Percentiles rank a stretch among this genome's conserved stretches.
phyloP scores from a whole-genome alignment of 352 stramenopile species.

The Globisporangium emineosum region DNA sequence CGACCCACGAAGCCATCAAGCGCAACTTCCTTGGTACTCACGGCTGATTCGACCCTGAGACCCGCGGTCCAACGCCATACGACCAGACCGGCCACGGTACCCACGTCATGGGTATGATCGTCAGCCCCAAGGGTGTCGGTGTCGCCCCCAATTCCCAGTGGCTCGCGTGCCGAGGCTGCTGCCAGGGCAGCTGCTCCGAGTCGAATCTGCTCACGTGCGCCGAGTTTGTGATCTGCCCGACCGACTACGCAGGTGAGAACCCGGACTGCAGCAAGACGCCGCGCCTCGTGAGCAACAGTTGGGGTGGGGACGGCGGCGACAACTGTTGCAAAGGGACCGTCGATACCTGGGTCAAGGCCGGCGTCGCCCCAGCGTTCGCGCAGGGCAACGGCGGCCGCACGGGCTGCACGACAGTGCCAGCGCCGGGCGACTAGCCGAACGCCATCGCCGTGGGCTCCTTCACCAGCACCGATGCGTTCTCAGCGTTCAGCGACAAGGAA shows the following conservation, averaged over 20 bases:
- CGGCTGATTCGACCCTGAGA: slow-evolving; percentile 22
- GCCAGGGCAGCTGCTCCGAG: no score
- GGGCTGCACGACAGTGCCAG: slow-evolving; percentile 20
- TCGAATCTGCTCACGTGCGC: no score
- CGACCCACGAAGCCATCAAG: slow-evolving; percentile 20
- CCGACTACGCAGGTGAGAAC: background rate
- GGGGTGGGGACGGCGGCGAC: slow-evolving; percentile 7
- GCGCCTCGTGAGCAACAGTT: slow-evolving; percentile 21
- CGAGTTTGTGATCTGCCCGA: slow-evolving; percentile 11
- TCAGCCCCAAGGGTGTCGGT: slow-evolving; percentile 14
- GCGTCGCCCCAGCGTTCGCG: slow-evolving; percentile 23
- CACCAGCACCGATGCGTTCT: slow-evolving; percentile 18
- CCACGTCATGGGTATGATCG: slow-evolving; percentile 20
- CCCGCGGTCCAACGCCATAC: slow-evolving; percentile 19
- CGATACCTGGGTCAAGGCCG: slow-evolving; percentile 22
- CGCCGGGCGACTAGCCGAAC: slow-evolving; percentile 27
- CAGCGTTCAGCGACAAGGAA: slow-evolving; percentile 27
- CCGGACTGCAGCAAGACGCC: slow-evolving; percentile 13
- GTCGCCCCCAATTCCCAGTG: no score
- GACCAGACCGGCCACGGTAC: slow-evolving; percentile 17
- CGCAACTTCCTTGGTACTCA: slow-evolving; percentile 16
- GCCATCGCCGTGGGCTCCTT: slow-evolving; percentile 37
- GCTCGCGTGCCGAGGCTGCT: no score
- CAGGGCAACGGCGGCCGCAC: slow-evolving; percentile 18
- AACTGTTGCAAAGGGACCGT: slow-evolving; percentile 6